Evolutionary conservation across 768 basidiomycete genomes (phyloP), one percentile per base, ranked within the genome.

Genomic region (Clitopilus hobsonii): DNA sequence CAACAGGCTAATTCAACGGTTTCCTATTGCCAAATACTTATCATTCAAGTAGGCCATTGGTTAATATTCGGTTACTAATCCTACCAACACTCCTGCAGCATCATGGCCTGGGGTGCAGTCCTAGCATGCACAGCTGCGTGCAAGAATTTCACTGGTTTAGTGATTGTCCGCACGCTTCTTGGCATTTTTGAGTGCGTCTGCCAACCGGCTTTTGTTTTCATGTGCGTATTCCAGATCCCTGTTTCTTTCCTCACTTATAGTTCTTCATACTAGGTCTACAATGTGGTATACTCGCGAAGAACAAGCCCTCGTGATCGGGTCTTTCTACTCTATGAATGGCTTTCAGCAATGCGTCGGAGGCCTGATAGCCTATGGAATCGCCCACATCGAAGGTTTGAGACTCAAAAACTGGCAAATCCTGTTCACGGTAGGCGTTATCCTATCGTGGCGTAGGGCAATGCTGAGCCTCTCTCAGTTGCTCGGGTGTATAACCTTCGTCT

Each of bases 251-350:
- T 25, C 7, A 28, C 24, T 5, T 49, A 27, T 30, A 14, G 11
- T 36, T 18, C 22, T 24, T 23, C 4, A 13, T 49, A 8, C 22
- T 52, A 76, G 74, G 51, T 75, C 80, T 6, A 74, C 76, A 27
- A 78, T 81, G 78, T 80, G 77, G 72, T 80, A 80, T 58, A 77
- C 72, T 8, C 71, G 78, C 24, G 74, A 75, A 16, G 80, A 81
- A 58, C 78, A 80, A 55, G 76, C 75, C 8, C 68, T 77, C 38
- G 71, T 76, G 20, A 76, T 77, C 45, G 73, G 74, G 1, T 65
- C 70, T 13, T 78, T 76, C 52, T 76, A 76, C 59, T 73, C 72
- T 11, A 77, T 77, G 75, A 78, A 77, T 56, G 76, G 73, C 2
- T 73, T 76, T 57, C 76, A 78, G 56, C 75, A 77, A 56, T 76